Percentiles rank a stretch among this genome's conserved stretches.
Evolutionary conservation across 2,329 filamentous ascomycete species (phyloP).

Genomic region (Tympanopsis confertula): DNA sequence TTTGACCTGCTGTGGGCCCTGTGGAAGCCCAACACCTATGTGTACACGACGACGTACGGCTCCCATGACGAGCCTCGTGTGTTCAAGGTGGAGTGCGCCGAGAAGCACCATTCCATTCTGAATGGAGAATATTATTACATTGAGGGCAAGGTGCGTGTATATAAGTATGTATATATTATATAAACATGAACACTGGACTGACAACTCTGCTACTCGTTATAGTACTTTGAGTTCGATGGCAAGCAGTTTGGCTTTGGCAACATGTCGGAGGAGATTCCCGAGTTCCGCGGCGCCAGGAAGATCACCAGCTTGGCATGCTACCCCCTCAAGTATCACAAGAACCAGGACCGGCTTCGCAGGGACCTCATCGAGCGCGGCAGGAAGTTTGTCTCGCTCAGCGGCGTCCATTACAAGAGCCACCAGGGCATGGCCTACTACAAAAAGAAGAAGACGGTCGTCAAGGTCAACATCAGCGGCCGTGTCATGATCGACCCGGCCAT

Average conservation of each 20-base stretch:
- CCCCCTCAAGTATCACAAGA: conserved; percentile 69
- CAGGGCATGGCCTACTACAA: conserved; percentile 79
- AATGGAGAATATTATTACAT: conserved; percentile 67
- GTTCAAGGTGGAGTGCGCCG: conserved; percentile 70
- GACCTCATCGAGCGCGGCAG: conserved; percentile 70
- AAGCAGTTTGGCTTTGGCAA: conserved; percentile 71
- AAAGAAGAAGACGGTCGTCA: conserved; percentile 62
- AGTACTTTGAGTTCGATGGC: conserved; percentile 79
- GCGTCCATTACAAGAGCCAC: conserved; percentile 72
- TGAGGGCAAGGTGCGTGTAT: conserved; percentile 44
- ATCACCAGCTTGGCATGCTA: conserved; percentile 70
- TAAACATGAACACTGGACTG: neutral
- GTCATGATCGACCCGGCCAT: conserved; percentile 80
- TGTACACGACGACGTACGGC: conserved; percentile 67
- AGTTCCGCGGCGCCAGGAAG: conserved; percentile 71
- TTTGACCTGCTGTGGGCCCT: conserved; percentile 83
- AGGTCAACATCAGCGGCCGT: conserved; percentile 75
- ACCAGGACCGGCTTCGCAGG: conserved; percentile 50
- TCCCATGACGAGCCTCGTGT: conserved; percentile 65
- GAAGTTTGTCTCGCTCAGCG: conserved; percentile 68
- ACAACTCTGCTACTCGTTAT: conserved; percentile 6
- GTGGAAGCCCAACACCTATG: conserved; percentile 77
- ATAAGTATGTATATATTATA: neutral
- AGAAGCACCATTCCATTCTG: conserved; percentile 57
- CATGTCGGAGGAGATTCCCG: conserved; percentile 55